Base-by-base conservation (phyloP, 257 asterid species). In the Capsicum baccatum region DNA sequence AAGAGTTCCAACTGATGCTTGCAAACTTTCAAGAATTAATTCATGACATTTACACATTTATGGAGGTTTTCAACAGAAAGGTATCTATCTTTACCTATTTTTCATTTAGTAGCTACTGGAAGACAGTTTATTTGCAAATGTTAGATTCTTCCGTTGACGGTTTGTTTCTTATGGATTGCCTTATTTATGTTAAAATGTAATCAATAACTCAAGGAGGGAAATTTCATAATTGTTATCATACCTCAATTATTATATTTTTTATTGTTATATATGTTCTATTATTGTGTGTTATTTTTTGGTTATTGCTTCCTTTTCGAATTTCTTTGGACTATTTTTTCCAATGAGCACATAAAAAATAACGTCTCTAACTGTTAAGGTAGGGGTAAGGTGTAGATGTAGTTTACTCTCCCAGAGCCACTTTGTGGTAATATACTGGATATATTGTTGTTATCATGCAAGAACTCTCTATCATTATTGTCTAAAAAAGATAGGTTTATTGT, bases 61-160 rank as follows among this genome's bases (percentile, higher is more conserved):
- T 21, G 21, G 21, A 21, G 21, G 21, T 21, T 21, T 21, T 21
- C 21, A 21, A 21, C 86, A 89, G 94, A 85, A 88, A 92, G 98
- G 98, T 95, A 88, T 71, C 89, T 88, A 16, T 78, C 17, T 69
- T 62, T 66, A 9, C 16, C 33, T 44, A 0, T 21, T 21, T 21
- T 21, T 21, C 21, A 15, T 76, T 50, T 64, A 7, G 63, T 54
- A 35, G 64, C 26, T 26, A 76, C 64, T 76, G 26, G 26, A 54
- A 14, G 26, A 26, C 14, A 6, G 14, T 14, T 63, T 64, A 26
- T 6, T 19, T 74, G 62, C 42, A 74, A 74, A 8, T 76, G 63
- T 76, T 76, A 54, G 50, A 26, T 54, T 76, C 47, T 26, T 64
- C 14, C 7, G 48, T 52, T 76, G 39, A 7, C 26, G 44, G 15